These are phyloP conservation scores for Laetiporus sulphureus DNA, from an alignment of 1,284 basidiomycete genomes.

Conservation along the genomic window DNA sequence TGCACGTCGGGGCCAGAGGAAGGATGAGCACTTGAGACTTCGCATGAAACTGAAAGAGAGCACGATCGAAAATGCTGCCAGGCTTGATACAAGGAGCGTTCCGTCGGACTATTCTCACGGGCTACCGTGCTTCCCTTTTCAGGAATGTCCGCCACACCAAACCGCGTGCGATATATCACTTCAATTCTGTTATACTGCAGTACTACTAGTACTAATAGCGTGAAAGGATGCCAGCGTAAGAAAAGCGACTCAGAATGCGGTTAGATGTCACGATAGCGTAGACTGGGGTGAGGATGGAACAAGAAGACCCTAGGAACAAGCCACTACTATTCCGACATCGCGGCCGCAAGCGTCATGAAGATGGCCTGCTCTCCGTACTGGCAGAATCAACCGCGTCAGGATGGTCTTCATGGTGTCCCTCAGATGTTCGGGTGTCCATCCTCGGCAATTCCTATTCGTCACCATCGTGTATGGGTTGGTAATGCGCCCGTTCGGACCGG, in stretches of 20 bases:
- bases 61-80: no score
- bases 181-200: no score
- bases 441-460: constrained; percentile 70
- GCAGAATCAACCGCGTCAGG: constrained; percentile 11
- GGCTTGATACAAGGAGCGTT: no score
- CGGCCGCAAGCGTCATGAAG: constrained; percentile 10
- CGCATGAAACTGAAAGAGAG: no score
- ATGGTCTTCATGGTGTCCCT: constrained; percentile 19
- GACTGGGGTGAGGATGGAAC: constrained; percentile 12
- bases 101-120: no score
- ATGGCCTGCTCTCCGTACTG: constrained; percentile 11
- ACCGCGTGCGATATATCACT: no score
- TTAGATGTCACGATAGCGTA: constrained; percentile 8
- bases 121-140: no score
- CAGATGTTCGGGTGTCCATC: constrained; percentile 33
- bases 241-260: constrained; percentile 1
- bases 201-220: no score
- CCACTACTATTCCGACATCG: constrained; percentile 14
- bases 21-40: no score
- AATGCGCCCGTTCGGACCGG: constrained; percentile 37
- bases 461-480: constrained; percentile 45
- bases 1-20: no score
- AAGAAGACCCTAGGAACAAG: constrained; percentile 4
- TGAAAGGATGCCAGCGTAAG: no score
- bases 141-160: no score